A percentile compares a stretch with the other conserved stretches of the same genome.
These are phyloP conservation scores for Yarrowia divulgata DNA, from an alignment of 805 yeast species.

Conservation along the genomic window DNA sequence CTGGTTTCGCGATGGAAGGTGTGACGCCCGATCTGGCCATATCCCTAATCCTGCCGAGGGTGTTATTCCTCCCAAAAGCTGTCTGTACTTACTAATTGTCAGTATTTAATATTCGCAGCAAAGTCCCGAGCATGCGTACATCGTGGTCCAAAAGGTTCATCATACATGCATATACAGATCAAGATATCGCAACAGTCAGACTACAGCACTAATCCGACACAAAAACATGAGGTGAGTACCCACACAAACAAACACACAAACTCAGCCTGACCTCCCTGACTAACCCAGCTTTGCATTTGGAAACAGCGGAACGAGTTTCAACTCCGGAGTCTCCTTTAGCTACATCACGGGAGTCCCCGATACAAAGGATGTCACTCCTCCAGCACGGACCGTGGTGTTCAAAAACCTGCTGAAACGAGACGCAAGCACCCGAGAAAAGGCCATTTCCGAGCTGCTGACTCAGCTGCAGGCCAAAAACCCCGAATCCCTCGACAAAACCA, in stretches of 20 bases:
- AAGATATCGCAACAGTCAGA: slow-evolving; percentile 6
- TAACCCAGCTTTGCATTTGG: slow-evolving; percentile 37
- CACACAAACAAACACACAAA: neutral
- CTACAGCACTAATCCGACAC: neutral
- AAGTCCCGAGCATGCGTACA: neutral
- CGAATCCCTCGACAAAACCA: slow-evolving; percentile 58
- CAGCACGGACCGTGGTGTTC: slow-evolving; percentile 67
- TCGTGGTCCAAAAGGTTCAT: neutral
- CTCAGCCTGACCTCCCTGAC: neutral
- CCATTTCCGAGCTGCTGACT: slow-evolving; percentile 62
- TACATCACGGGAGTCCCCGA: slow-evolving; percentile 84
- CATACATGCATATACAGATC: slow-evolving; percentile 38
- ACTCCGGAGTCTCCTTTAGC: slow-evolving; percentile 61
- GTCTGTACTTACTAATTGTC: too few relatives aligned
- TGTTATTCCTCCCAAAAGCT: slow-evolving; percentile 15
- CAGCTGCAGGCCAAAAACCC: slow-evolving; percentile 48
- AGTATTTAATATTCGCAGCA: neutral
- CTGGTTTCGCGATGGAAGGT: slow-evolving; percentile 10
- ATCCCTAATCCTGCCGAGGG: slow-evolving; percentile 21
- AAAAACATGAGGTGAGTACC: slow-evolving; percentile 19
- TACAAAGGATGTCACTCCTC: slow-evolving; percentile 58
- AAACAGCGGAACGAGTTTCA: slow-evolving; percentile 23
- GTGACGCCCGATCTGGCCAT: slow-evolving; percentile 19
- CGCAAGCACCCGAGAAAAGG: slow-evolving; percentile 83
- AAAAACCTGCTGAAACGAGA: slow-evolving; percentile 81